These are phyloP conservation scores for Tephrocybe sp. DNA, from an alignment of 768 basidiomycete genomes.

Conservation along the genomic window DNA sequence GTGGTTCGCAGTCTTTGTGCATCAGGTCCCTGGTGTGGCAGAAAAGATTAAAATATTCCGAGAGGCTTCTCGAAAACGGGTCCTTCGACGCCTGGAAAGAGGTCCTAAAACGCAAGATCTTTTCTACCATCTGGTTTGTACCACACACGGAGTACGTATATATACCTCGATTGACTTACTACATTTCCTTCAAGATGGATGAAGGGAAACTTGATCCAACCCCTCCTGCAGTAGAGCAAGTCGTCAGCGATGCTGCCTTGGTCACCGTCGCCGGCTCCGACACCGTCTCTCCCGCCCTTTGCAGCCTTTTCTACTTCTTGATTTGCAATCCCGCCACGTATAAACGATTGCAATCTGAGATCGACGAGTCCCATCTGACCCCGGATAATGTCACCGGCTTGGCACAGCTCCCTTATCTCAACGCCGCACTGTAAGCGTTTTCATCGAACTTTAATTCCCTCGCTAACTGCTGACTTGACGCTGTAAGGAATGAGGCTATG, in stretches of 20 bases:
- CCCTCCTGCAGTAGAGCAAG: constrained; percentile 17
- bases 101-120: constrained; percentile 19
- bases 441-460: too few relatives aligned
- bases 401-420: constrained; percentile 18
- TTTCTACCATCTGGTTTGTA: constrained; percentile 21
- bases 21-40: constrained; percentile 14
- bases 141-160: not conserved
- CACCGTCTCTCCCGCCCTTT: constrained; percentile 19
- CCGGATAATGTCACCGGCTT: constrained; percentile 3
- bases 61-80: constrained; percentile 49
- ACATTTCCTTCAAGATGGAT: constrained; percentile 17
- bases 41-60: constrained; percentile 17
- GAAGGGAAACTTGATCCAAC: constrained; percentile 18
- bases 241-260: constrained; percentile 16
- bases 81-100: constrained; percentile 56
- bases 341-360: constrained; percentile 9
- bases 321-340: constrained; percentile 18
- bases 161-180: not conserved
- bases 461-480: not conserved
- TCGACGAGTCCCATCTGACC: constrained; percentile 3
- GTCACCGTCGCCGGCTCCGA: constrained; percentile 21
- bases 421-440: constrained; percentile 33
- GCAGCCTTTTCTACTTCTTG: constrained; percentile 18
- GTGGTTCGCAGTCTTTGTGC: constrained; percentile 14
- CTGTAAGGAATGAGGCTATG: constrained; percentile 35